These are phyloP conservation scores for Phytophthora meadii DNA, from an alignment of 352 stramenopile genomes.

Conservation along the genomic window DNA sequence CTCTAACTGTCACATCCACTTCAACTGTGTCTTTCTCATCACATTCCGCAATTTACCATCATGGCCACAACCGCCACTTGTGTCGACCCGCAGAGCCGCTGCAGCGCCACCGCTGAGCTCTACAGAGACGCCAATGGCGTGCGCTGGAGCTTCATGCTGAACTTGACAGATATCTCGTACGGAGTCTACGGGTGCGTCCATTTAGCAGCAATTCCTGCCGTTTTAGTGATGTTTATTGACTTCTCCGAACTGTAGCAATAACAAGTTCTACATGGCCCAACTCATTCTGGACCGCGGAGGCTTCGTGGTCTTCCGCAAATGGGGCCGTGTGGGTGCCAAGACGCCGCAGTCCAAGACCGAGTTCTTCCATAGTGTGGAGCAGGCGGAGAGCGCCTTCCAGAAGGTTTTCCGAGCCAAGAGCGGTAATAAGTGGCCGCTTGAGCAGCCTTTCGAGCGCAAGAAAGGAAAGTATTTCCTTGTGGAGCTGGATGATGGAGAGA, in stretches of 20 bases:
- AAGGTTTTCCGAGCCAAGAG: constrained; percentile 66
- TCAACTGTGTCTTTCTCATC: constrained; percentile 18
- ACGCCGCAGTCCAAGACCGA: constrained; percentile 22
- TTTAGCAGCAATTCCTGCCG: too few species aligned
- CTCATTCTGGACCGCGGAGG: constrained; percentile 52
- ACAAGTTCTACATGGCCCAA: constrained; percentile 82
- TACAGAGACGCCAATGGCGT: constrained; percentile 54
- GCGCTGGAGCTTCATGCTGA: constrained; percentile 79
- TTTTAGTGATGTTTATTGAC: too few species aligned
- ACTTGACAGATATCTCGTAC: constrained; percentile 65
- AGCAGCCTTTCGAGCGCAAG: constrained; percentile 49
- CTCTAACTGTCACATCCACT: neutral
- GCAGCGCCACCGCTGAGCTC: constrained; percentile 30
- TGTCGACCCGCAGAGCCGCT: constrained; percentile 33
- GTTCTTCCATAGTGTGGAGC: too few species aligned
- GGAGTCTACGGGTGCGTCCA: constrained; percentile 51
- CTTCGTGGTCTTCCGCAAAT: constrained; percentile 52
- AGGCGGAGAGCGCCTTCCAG: constrained; percentile 20
- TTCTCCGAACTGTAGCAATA: constrained; percentile 48
- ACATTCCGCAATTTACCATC: constrained; percentile 27
- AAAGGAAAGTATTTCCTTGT: constrained; percentile 73
- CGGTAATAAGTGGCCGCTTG: constrained; percentile 68
- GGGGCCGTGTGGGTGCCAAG: constrained; percentile 49
- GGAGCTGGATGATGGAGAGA: constrained; percentile 54
- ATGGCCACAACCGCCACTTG: constrained; percentile 35